Conservation (phyloP, 768 basidiomycete species). For the Russula sp. region DNA sequence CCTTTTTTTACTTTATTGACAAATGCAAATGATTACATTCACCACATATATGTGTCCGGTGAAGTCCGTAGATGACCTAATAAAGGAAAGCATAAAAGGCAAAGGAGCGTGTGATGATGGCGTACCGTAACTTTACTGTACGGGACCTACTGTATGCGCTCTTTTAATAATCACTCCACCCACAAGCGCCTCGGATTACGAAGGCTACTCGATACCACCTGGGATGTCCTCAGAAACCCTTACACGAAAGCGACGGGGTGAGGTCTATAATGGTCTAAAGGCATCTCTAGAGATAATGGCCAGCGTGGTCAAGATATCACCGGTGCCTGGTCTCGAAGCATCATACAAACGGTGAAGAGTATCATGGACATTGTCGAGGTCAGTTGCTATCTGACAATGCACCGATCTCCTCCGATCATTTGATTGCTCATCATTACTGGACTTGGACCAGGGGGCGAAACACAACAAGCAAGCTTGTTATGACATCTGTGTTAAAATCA, state of each 20-base stretch:
- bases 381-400: background rate
- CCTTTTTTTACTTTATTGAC: background rate
- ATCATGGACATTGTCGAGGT: slow-evolving; percentile 24
- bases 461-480: slow-evolving; percentile 29
- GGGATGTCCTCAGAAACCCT: slow-evolving; percentile 11
- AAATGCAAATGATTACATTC: background rate
- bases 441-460: slow-evolving; percentile 15
- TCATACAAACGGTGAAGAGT: slow-evolving; percentile 12
- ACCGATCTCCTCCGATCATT: background rate
- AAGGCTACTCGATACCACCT: background rate
- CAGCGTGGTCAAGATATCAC: background rate
- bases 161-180: background rate
- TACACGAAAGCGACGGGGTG: slow-evolving; percentile 9
- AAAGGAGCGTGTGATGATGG: too few species aligned
- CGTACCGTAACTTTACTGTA: too few species aligned
- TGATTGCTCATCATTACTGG: background rate
- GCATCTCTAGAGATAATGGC: slow-evolving; percentile 3
- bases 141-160: background rate
- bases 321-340: slow-evolving; percentile 15
- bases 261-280: slow-evolving; percentile 21
- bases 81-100: background rate
- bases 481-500: slow-evolving; percentile 19
- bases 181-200: background rate
- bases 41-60: background rate
- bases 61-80: background rate